These are phyloP conservation scores for Rhodocollybia butyracea DNA, from an alignment of 768 basidiomycete species.

Conservation along the genomic window DNA sequence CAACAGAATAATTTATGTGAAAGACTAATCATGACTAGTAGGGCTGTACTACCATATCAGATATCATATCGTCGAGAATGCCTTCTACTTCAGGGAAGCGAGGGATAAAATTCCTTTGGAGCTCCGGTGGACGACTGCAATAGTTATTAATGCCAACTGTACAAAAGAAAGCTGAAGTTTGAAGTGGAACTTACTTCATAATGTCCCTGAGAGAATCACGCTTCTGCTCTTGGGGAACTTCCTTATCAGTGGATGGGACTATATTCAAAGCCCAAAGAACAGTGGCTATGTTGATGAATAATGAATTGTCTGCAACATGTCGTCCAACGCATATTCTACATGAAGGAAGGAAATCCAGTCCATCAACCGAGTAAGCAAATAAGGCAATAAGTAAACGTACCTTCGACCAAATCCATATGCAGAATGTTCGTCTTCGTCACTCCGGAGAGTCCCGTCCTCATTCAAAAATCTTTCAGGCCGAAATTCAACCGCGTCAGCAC, in stretches of 20 bases:
- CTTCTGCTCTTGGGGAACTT: too few species aligned
- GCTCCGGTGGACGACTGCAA: neutral
- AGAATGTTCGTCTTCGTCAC: neutral
- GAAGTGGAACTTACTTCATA: neutral
- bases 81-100: neutral
- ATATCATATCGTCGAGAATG: neutral
- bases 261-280: slow-evolving; percentile 2
- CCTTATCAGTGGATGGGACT: neutral
- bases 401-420: slow-evolving; percentile 3
- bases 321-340: slow-evolving; percentile 5
- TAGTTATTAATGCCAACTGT: neutral
- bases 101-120: neutral
- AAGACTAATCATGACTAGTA: too few species aligned
- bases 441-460: neutral
- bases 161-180: neutral
- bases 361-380: neutral
- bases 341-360: neutral
- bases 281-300: slow-evolving; percentile 4
- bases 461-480: neutral
- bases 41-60: neutral
- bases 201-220: neutral
- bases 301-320: slow-evolving; percentile 2
- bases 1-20: too few species aligned
- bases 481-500: slow-evolving; percentile 2
- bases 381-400: neutral